Conservation (phyloP, 495 filamentous ascomycete species). For the Xylaria intraflava region DNA sequence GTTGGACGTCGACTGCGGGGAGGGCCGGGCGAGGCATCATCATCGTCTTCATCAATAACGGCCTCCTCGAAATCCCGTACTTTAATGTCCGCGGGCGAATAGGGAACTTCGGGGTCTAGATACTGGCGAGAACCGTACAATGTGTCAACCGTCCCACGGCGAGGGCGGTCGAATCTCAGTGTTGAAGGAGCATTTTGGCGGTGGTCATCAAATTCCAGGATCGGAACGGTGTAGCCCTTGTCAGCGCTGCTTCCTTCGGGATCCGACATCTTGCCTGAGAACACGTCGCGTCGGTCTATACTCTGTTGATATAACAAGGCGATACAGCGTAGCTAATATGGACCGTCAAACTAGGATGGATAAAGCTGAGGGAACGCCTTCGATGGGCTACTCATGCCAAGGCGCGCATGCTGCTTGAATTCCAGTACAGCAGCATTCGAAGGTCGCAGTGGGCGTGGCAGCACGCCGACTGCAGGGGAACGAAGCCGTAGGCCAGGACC, state of each 20-base stretch:
- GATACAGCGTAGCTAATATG: slow-evolving; percentile 14
- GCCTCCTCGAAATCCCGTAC: slow-evolving; percentile 65
- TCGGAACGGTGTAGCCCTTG: slow-evolving; percentile 63
- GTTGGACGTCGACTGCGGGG: slow-evolving; percentile 42
- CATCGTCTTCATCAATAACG: slow-evolving; percentile 72
- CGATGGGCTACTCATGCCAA: slow-evolving; percentile 25
- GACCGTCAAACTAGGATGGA: not conserved
- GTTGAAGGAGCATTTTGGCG: slow-evolving; percentile 67
- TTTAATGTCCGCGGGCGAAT: slow-evolving; percentile 22
- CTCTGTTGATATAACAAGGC: slow-evolving; percentile 16
- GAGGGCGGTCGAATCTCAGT: slow-evolving; percentile 45
- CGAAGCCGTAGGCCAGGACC: slow-evolving; percentile 8
- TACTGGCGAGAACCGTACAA: slow-evolving; percentile 41
- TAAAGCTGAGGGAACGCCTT: slow-evolving; percentile 18
- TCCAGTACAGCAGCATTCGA: slow-evolving; percentile 28
- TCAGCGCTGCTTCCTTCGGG: slow-evolving; percentile 41
- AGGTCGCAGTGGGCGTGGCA: slow-evolving; percentile 28
- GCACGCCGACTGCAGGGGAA: slow-evolving; percentile 28
- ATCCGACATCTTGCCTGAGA: slow-evolving; percentile 48
- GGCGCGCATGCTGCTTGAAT: slow-evolving; percentile 24
- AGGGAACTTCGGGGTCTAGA: slow-evolving; percentile 31
- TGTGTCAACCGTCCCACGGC: slow-evolving; percentile 52
- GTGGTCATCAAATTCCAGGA: slow-evolving; percentile 89
- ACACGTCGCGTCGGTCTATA: not conserved
- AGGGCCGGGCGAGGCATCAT: slow-evolving; percentile 29